Evolutionary conservation across 2,329 filamentous ascomycete species (phyloP).

Genomic region (Aspergillus sp.): DNA sequence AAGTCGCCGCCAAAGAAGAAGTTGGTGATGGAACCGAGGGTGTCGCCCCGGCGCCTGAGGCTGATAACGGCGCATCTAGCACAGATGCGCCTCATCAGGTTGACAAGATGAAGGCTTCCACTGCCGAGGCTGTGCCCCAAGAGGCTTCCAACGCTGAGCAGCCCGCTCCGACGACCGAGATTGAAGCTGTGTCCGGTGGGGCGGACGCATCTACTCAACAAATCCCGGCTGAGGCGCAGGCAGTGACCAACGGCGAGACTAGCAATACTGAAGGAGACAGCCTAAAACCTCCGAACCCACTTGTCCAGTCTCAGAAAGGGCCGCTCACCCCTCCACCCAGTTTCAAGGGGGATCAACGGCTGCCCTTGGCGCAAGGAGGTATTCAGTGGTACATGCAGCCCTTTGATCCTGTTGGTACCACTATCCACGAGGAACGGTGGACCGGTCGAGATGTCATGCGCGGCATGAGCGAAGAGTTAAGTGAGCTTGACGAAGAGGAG

Average conservation of each 20-base stretch:
- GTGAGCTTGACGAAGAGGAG: constrained; percentile 89
- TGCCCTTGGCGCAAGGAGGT: constrained; percentile 67
- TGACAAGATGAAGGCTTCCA: not conserved
- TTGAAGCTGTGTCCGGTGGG: constrained; percentile 14
- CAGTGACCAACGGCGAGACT: constrained; percentile 23
- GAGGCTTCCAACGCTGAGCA: constrained; percentile 13
- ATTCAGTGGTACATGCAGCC: constrained; percentile 83
- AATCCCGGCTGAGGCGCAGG: constrained; percentile 29
- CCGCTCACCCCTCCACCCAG: constrained; percentile 41
- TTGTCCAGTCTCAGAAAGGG: constrained; percentile 16
- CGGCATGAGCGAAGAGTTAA: constrained; percentile 79
- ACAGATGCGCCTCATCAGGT: not conserved
- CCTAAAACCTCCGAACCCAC: constrained; percentile 46
- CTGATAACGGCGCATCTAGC: not conserved
- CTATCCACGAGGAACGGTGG: constrained; percentile 71
- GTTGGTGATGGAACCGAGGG: constrained; percentile 9
- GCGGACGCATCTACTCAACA: constrained; percentile 30
- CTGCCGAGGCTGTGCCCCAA: not conserved
- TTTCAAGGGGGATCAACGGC: constrained; percentile 40
- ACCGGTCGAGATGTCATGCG: constrained; percentile 68
- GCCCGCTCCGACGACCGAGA: constrained; percentile 6
- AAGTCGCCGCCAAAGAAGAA: not conserved
- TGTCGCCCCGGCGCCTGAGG: not conserved
- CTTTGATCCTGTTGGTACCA: constrained; percentile 78
- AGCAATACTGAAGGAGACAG: constrained; percentile 24